Evolutionary conservation across 2,329 filamentous ascomycete genomes (phyloP).

Genomic region (Clonostachys solani): DNA sequence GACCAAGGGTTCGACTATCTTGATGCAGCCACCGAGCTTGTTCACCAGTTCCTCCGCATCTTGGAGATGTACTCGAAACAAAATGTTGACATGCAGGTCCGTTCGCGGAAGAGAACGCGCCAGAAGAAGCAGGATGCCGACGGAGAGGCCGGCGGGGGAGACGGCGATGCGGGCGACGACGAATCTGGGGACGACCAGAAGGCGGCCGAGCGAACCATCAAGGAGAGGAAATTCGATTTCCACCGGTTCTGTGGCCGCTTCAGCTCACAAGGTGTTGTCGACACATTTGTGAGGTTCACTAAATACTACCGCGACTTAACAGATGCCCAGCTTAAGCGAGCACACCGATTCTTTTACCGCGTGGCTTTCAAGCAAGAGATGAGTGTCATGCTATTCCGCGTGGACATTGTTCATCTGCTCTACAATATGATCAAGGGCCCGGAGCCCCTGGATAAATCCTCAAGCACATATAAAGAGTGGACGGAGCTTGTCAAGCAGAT

Average conservation of each 20-base stretch:
- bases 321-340: slow-evolving; percentile 78
- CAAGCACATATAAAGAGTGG: slow-evolving; percentile 78
- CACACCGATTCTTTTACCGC: slow-evolving; percentile 90
- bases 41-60: slow-evolving; percentile 88
- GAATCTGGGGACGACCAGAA: slow-evolving; percentile 62
- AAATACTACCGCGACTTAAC: slow-evolving; percentile 78
- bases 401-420: slow-evolving; percentile 86
- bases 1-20: slow-evolving; percentile 92
- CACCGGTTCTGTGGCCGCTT: slow-evolving; percentile 77
- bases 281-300: slow-evolving; percentile 81
- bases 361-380: slow-evolving; percentile 94
- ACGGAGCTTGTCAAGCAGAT: slow-evolving; percentile 84
- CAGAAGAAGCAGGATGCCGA: slow-evolving; percentile 67
- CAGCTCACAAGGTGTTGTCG: slow-evolving; percentile 76
- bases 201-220: slow-evolving; percentile 65
- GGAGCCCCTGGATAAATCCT: slow-evolving; percentile 64
- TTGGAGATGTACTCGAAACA: slow-evolving; percentile 92
- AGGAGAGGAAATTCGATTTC: slow-evolving; percentile 94
- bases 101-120: slow-evolving; percentile 70
- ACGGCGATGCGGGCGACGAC: slow-evolving; percentile 61
- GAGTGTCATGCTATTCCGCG: slow-evolving; percentile 80
- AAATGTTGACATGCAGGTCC: slow-evolving; percentile 89
- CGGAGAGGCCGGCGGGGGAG: slow-evolving; percentile 20
- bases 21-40: slow-evolving; percentile 84
- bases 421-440: slow-evolving; percentile 91